Percentiles rank a stretch among this genome's conserved stretches.
phyloP scores from a whole-genome alignment of 1,284 basidiomycete genomes.

The Amylostereum areolatum region DNA sequence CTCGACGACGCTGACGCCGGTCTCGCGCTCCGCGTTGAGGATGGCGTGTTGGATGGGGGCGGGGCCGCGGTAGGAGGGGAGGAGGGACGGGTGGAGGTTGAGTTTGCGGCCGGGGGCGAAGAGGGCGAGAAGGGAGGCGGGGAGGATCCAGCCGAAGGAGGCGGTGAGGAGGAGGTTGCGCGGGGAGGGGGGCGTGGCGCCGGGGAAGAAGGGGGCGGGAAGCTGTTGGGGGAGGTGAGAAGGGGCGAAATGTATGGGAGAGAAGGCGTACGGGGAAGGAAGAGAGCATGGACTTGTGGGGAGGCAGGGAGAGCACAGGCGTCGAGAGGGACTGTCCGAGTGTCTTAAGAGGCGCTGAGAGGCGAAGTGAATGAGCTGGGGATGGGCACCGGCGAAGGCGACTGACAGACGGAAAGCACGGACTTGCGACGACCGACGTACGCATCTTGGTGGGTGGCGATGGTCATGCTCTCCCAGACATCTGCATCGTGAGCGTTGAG shows the following conservation, averaged over 20 bases:
- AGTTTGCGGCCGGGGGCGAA: slow-evolving; percentile 66
- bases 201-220: slow-evolving; percentile 38
- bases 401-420: slow-evolving; percentile 45
- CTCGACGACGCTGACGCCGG: slow-evolving; percentile 68
- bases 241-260: neutral
- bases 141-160: slow-evolving; percentile 89
- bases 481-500: slow-evolving; percentile 31
- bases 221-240: slow-evolving; percentile 23
- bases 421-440: slow-evolving; percentile 46
- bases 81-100: slow-evolving; percentile 89
- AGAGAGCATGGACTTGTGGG: slow-evolving; percentile 17
- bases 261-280: neutral
- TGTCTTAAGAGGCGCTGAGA: slow-evolving; percentile 52
- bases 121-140: slow-evolving; percentile 54
- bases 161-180: slow-evolving; percentile 78
- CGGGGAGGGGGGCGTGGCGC: slow-evolving; percentile 19
- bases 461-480: slow-evolving; percentile 50
- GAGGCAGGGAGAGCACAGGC: slow-evolving; percentile 57
- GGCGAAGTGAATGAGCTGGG: slow-evolving; percentile 2
- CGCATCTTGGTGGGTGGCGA: slow-evolving; percentile 60
- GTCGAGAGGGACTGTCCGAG: slow-evolving; percentile 43
- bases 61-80: slow-evolving; percentile 87
- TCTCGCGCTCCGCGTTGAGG: slow-evolving; percentile 50
- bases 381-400: slow-evolving; percentile 1
- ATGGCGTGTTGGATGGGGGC: slow-evolving; percentile 90